Conservation (phyloP, 1,284 basidiomycete species). For the Kalmanozyma brasiliensis region DNA sequence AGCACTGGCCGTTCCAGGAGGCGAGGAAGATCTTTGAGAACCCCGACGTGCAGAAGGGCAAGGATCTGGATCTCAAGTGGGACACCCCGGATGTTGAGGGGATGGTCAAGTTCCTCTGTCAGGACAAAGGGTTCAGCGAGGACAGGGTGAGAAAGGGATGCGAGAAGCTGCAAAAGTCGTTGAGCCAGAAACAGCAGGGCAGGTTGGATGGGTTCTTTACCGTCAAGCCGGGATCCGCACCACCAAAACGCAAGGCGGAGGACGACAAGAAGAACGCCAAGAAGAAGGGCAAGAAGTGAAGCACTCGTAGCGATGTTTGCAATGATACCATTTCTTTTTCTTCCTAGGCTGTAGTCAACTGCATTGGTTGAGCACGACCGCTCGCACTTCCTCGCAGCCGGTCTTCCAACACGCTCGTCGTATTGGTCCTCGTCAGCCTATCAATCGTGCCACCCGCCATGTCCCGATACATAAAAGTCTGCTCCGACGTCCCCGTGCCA, state of each 20-base stretch:
- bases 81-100: conserved; percentile 91
- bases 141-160: conserved; percentile 95
- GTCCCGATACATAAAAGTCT: conserved; percentile 26
- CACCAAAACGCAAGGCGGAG: conserved; percentile 43
- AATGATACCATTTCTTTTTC: conserved; percentile 22
- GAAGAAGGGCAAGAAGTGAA: conserved; percentile 53
- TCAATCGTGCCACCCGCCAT: conserved; percentile 34
- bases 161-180: conserved; percentile 87
- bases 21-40: conserved; percentile 89
- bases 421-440: conserved; percentile 22
- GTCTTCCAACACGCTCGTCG: conserved; percentile 20
- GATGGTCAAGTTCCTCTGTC: conserved; percentile 91
- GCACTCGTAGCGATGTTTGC: neutral
- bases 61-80: conserved; percentile 95
- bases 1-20: conserved; percentile 95
- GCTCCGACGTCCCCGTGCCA: conserved; percentile 14
- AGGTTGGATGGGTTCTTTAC: conserved; percentile 92
- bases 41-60: conserved; percentile 87
- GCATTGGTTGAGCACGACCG: conserved; percentile 21
- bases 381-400: conserved; percentile 10
- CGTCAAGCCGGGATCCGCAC: conserved; percentile 20
- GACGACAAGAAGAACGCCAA: conserved; percentile 33
- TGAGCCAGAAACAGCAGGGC: conserved; percentile 93
- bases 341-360: conserved; percentile 15
- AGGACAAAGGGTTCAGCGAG: conserved; percentile 97